Evolutionary conservation across 2,329 filamentous ascomycete genomes (phyloP).

Genomic region (Berkeleyomyces basicola): DNA sequence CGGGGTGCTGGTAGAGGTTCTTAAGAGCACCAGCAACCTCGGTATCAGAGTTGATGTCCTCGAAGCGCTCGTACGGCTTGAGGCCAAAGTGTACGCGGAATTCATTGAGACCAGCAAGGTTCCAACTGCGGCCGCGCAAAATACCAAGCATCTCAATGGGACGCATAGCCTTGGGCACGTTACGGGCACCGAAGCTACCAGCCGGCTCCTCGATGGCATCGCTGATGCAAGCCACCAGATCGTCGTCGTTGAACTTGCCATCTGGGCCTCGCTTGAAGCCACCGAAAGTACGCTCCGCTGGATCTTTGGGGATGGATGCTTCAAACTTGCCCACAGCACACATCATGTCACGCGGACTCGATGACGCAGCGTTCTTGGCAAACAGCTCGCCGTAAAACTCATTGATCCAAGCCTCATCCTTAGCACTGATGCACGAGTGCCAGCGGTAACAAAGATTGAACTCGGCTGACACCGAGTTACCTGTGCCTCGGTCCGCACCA

Average conservation of each 20-base stretch:
- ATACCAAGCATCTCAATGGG: slow-evolving; percentile 70
- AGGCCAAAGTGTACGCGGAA: slow-evolving; percentile 71
- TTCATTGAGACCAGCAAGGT: slow-evolving; percentile 64
- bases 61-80: slow-evolving; percentile 58
- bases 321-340: slow-evolving; percentile 48
- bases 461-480: slow-evolving; percentile 72
- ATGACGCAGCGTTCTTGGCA: slow-evolving; percentile 15
- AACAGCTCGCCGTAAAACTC: slow-evolving; percentile 36
- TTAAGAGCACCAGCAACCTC: slow-evolving; percentile 48
- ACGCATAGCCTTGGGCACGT: slow-evolving; percentile 57
- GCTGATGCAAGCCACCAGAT: slow-evolving; percentile 53
- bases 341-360: slow-evolving; percentile 45
- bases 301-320: slow-evolving; percentile 43
- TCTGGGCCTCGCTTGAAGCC: slow-evolving; percentile 46
- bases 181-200: slow-evolving; percentile 54
- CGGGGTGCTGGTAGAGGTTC: slow-evolving; percentile 59
- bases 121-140: slow-evolving; percentile 59
- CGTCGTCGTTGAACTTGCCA: slow-evolving; percentile 59
- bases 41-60: slow-evolving; percentile 69
- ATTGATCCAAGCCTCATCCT: slow-evolving; percentile 68
- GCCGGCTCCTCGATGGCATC: slow-evolving; percentile 62
- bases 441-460: slow-evolving; percentile 82
- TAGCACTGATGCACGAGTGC: slow-evolving; percentile 62
- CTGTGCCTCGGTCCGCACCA: slow-evolving; percentile 52
- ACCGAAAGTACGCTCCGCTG: slow-evolving; percentile 50